phyloP scores from a whole-genome alignment of 1,284 basidiomycete genomes.

The Leucoagaricus sp. region DNA sequence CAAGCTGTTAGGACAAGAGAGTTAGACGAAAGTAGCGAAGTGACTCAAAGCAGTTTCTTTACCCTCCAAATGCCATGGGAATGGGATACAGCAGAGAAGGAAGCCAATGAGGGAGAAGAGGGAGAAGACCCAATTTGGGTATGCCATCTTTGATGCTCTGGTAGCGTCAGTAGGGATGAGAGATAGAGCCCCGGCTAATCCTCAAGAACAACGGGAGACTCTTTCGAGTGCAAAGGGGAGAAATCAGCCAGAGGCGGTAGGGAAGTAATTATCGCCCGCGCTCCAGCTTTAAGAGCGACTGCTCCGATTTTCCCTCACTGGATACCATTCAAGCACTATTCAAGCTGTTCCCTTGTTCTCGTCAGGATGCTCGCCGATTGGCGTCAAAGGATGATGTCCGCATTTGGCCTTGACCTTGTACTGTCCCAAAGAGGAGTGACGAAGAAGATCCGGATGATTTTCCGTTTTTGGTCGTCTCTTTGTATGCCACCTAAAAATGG shows the following conservation, averaged over 20 bases:
- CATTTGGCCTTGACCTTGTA: conserved; percentile 32
- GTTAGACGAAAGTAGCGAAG: conserved; percentile 2
- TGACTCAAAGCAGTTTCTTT: conserved; percentile 12
- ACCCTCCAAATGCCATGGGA: conserved; percentile 63
- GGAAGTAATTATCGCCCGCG: conserved; percentile 15
- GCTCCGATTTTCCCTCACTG: conserved; percentile 30
- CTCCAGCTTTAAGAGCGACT: conserved; percentile 35
- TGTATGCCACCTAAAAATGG: conserved; percentile 25
- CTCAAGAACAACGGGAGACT: conserved; percentile 15
- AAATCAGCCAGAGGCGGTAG: conserved; percentile 32
- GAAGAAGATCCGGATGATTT: conserved; percentile 13
- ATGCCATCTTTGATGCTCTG: conserved; percentile 25
- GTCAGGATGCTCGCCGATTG: conserved; percentile 12
- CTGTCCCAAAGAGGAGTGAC: conserved; percentile 22
- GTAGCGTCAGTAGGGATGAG: conserved; percentile 21
- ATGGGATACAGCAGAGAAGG: conserved; percentile 48
- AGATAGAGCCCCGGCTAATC: conserved; percentile 18
- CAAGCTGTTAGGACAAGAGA: conserved; percentile 27
- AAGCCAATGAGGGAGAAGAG: conserved; percentile 52
- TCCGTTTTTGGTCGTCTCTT: conserved; percentile 33
- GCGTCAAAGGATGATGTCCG: conserved; percentile 18
- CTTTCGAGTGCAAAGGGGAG: conserved; percentile 28
- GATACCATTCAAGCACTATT: conserved; percentile 36
- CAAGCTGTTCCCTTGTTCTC: conserved; percentile 33
- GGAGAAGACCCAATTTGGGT: conserved; percentile 34